Evolutionary conservation across 2,329 filamentous ascomycete species (phyloP).

Genomic region (Fusarium gaditjirri): DNA sequence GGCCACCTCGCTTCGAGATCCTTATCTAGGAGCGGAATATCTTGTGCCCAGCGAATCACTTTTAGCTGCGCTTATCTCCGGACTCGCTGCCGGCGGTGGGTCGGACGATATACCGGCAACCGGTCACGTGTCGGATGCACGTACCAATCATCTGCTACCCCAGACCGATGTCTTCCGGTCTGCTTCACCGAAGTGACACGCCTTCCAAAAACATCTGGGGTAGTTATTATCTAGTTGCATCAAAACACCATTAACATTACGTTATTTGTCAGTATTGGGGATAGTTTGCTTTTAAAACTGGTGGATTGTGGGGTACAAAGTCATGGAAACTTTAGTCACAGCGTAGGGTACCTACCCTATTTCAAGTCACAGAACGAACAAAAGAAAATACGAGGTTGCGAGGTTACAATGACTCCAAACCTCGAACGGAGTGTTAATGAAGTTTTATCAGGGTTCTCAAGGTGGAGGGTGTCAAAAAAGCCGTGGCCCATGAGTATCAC

Average conservation of each 20-base stretch:
- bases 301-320: background rate
- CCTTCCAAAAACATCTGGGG: conserved; percentile 27
- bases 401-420: background rate
- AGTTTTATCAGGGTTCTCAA: background rate
- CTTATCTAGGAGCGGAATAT: conserved; percentile 29
- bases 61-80: background rate
- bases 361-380: background rate
- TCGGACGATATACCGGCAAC: conserved; percentile 20
- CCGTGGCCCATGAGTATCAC: background rate
- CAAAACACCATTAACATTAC: conserved; percentile 14
- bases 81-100: conserved; percentile 20
- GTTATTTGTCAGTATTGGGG: conserved; percentile 2
- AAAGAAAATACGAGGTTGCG: background rate
- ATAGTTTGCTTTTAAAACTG: background rate
- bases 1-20: background rate
- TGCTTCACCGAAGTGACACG: conserved; percentile 16
- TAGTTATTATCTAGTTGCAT: conserved; percentile 24
- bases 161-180: conserved; percentile 29
- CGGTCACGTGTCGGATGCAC: conserved; percentile 30
- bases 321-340: conserved; percentile 18
- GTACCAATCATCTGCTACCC: conserved; percentile 4
- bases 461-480: background rate
- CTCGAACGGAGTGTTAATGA: background rate
- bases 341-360: conserved; percentile 4
- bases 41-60: conserved; percentile 7